Conservation (phyloP, 1,284 basidiomycete species). For the Leccinum subrobustum region DNA sequence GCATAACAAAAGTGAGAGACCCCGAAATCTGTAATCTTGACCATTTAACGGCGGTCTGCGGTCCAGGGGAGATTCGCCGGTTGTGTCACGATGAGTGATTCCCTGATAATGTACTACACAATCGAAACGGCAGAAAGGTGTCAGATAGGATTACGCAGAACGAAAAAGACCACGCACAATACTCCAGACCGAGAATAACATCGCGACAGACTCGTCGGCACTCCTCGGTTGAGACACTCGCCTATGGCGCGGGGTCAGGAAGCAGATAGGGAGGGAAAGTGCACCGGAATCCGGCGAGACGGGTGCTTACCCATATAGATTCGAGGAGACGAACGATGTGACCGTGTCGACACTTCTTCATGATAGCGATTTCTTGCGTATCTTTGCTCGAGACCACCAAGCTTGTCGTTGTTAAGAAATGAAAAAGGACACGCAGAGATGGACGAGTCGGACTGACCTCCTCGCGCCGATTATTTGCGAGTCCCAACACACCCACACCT, state of each 20-base stretch:
- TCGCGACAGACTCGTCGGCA: slow-evolving; percentile 88
- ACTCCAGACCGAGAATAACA: slow-evolving; percentile 93
- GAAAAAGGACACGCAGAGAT: slow-evolving; percentile 4
- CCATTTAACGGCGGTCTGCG: slow-evolving; percentile 67
- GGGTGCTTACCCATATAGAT: slow-evolving; percentile 82
- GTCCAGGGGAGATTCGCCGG: slow-evolving; percentile 96
- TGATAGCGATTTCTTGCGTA: slow-evolving; percentile 92
- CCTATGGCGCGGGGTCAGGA: slow-evolving; percentile 19
- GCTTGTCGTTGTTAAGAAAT: slow-evolving; percentile 41
- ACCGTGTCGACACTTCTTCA: slow-evolving; percentile 93
- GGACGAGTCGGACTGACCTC: slow-evolving; percentile 37
- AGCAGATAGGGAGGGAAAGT: slow-evolving; percentile 22
- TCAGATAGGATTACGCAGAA: slow-evolving; percentile 1
- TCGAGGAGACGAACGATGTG: slow-evolving; percentile 92
- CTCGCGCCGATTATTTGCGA: slow-evolving; percentile 39
- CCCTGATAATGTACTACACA: slow-evolving; percentile 88
- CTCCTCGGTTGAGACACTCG: slow-evolving; percentile 25
- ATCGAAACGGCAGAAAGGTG: slow-evolving; percentile 5
- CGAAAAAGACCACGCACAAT: slow-evolving; percentile 56
- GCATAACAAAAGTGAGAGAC: slow-evolving; percentile 94
- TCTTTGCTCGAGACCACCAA: slow-evolving; percentile 75
- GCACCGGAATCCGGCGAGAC: slow-evolving; percentile 13
- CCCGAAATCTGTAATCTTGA: slow-evolving; percentile 98
- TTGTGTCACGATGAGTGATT: slow-evolving; percentile 99
- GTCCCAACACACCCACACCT: slow-evolving; percentile 73